Evolutionary conservation across 768 basidiomycete genomes (phyloP), one percentile per base, ranked within the genome.

Genomic region (Suillus subaureus): DNA sequence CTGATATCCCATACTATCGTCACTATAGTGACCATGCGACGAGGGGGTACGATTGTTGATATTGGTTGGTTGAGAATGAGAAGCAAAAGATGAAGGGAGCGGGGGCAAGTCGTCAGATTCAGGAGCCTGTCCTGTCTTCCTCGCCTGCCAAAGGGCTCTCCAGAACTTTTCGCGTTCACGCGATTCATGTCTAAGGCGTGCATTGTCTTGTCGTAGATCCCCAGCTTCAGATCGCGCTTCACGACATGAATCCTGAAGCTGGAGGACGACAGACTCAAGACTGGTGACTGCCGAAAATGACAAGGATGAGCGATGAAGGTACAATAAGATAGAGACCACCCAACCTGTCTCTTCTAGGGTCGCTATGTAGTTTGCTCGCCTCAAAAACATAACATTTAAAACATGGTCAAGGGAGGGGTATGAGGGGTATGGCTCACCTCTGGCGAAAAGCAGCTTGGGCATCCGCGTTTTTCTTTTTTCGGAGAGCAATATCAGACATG

Each of bases 401-500:
- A 64, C n/a, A 39, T 62, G 52, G 61, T 64, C 61, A 12, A 60
- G 35, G 51, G n/a, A 26, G 54, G 28, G 31, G n/a, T 42, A 42
- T 1, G 12, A 60, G 43, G 62, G 31, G 56, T 49, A 39, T 57
- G 37, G 68, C 67, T 72, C 58, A 77, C 69, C 91, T 80, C 58
- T 89, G 90, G 68, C 91, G 83, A 77, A 93, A 94, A 66, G 92
- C 91, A 62, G 93, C 92, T 78, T 94, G 93, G 3, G 93, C 93
- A 73, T 93, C 91, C 42, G 93, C 93, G 71, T 94, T 94, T 81
- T 94, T 94, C 83, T 92, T 92, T 81, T 92, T 93, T 69, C 92
- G 81, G 71, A 91, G 82, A 40, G 89, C 88, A 15, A 89, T 84
- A 76, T 91, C 89, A 69, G 88, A 83, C 74, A 88, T 74, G 68